Evolutionary conservation across 1,284 basidiomycete species (phyloP).

Genomic region (Pseudozyma flocculosa): DNA sequence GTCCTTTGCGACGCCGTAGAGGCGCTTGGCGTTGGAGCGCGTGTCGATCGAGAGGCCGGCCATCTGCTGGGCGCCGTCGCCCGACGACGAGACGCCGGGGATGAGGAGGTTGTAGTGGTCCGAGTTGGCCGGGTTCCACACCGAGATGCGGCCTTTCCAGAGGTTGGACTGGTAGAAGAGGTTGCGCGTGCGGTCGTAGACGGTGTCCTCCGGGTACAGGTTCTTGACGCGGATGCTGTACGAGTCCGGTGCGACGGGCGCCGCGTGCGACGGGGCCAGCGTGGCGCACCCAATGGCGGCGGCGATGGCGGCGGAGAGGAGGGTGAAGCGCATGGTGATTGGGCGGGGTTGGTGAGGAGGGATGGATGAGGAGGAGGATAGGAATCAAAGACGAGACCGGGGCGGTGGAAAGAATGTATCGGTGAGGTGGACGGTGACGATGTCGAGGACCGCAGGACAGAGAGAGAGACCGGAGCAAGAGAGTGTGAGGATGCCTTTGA

Average conservation of each 20-base stretch:
- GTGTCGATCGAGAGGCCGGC: slow-evolving; percentile 46
- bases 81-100: slow-evolving; percentile 39
- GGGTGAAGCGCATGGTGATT: background rate
- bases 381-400: no score
- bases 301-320: background rate
- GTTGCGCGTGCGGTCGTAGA: slow-evolving; percentile 41
- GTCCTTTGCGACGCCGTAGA: slow-evolving; percentile 53
- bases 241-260: slow-evolving; percentile 16
- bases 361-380: no score
- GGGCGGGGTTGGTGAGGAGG: no score
- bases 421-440: no score
- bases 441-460: no score
- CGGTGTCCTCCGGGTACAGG: slow-evolving; percentile 49
- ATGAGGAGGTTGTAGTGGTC: slow-evolving; percentile 46
- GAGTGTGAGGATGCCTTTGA: no score
- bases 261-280: background rate
- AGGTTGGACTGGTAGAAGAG: slow-evolving; percentile 54
- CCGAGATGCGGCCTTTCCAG: slow-evolving; percentile 46
- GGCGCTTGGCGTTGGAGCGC: slow-evolving; percentile 29
- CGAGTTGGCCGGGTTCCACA: slow-evolving; percentile 24
- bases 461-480: no score
- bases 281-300: background rate
- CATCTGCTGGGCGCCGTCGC: slow-evolving; percentile 51
- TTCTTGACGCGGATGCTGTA: slow-evolving; percentile 45
- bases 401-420: no score